Evolutionary conservation across 768 basidiomycete species (phyloP), one percentile per base, ranked within the genome.

Genomic region (Clavulina sp.): DNA sequence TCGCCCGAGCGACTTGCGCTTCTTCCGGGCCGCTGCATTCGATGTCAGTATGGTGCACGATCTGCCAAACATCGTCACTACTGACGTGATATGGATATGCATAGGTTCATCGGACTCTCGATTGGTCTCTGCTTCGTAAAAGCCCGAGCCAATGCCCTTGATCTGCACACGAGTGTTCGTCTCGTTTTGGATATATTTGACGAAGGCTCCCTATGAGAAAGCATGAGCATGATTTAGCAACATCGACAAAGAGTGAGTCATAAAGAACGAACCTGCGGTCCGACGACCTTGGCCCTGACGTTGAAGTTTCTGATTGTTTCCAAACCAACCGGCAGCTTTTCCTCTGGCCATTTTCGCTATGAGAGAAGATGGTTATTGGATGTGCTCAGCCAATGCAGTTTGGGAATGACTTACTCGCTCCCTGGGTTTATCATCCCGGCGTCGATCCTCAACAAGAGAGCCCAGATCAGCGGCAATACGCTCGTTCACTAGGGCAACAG

Each of bases 301-400:
- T 99, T 96, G 68, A 99, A 99, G 66, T 96, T 96, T 48, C 93
- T 75, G 59, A 97, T 77, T 50, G 80, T 81, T 16, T 97, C 92
- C 50, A 99, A 63, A 3, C 80, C 81, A 36, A 99, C 86, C 0
- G 80, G 80, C 5, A 96, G 67, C 65, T 95, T 96, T 66, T 92
- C 91, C 64, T 97, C 93, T 1, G 92, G 91, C 93, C 93, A 97
- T 77, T 93, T 95, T 51, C 87, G 74, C 84, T 89, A 33, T n/a
- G 21, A 31, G 7, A 36, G 5, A 6, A 23, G 43, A 1, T 9
- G 43, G 26, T 13, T 9, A 46, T 16, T 26, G 26, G 43, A 46
- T 13, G 34, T 9, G 34, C 34, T 38, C 36, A 38, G 13, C 21
- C 36, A 21, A 38, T 38, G 36, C 21, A 21, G 36, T 16, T 46